These are phyloP conservation scores for Colletotrichum agaves DNA, from an alignment of 2,329 filamentous ascomycete genomes.

Conservation along the genomic window DNA sequence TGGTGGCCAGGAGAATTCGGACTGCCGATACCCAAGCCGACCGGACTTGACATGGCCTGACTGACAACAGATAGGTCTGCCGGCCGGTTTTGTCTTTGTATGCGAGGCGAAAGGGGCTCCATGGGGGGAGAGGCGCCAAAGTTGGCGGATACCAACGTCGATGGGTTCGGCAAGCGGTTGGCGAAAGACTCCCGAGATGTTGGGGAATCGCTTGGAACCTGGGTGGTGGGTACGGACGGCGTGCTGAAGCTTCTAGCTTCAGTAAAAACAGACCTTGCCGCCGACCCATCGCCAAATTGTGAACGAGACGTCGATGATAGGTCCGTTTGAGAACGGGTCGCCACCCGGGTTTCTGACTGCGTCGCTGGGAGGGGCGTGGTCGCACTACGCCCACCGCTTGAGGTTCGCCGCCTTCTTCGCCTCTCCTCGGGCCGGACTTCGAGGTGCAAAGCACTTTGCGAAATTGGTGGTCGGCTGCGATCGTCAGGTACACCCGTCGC, in stretches of 20 bases:
- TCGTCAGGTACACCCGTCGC: conserved; percentile 56
- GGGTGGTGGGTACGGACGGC: conserved; percentile 45
- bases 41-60: conserved; percentile 45
- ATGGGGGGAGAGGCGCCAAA: conserved; percentile 36
- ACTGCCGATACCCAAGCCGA: conserved; percentile 45
- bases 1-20: conserved; percentile 51
- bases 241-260: conserved; percentile 57
- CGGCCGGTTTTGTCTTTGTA: conserved; percentile 48
- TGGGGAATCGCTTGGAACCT: conserved; percentile 37
- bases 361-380: conserved; percentile 59
- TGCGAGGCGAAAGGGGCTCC: conserved; percentile 28
- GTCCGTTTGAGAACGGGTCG: conserved; percentile 74
- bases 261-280: conserved; percentile 52
- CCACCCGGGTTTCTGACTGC: conserved; percentile 57
- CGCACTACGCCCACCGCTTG: conserved; percentile 65
- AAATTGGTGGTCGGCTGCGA: conserved; percentile 62
- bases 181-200: conserved; percentile 50
- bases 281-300: conserved; percentile 50
- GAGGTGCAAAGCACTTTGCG: conserved; percentile 56
- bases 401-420: conserved; percentile 60
- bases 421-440: conserved; percentile 61
- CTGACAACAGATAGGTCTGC: conserved; percentile 53
- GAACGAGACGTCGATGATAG: conserved; percentile 55
- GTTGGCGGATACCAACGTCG: conserved; percentile 32
- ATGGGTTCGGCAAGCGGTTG: conserved; percentile 43